Evolutionary conservation across 2,329 filamentous ascomycete genomes (phyloP).

Genomic region (Sporothrix pallida): DNA sequence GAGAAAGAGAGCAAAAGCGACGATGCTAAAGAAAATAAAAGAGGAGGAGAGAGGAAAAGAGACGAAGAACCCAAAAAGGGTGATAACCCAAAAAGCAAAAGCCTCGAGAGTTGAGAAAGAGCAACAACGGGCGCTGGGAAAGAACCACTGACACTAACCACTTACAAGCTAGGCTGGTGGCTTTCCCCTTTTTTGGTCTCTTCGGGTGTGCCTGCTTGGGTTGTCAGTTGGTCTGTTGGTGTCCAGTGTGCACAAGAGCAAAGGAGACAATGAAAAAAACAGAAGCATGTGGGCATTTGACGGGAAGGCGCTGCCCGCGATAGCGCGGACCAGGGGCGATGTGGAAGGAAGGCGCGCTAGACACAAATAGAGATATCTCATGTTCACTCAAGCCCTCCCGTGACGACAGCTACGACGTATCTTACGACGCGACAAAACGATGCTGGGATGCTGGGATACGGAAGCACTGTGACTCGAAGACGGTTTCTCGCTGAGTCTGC

Average conservation of each 20-base stretch:
- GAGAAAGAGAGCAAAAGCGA: neutral
- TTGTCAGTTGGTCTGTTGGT: conserved; percentile 26
- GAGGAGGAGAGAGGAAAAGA: neutral
- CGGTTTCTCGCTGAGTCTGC: neutral
- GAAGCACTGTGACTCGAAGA: neutral
- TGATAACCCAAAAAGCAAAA: neutral
- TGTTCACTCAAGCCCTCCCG: neutral
- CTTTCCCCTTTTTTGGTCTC: conserved; percentile 17
- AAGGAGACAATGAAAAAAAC: conserved; percentile 2
- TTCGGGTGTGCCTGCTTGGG: conserved; percentile 2
- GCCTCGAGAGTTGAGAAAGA: conserved; percentile 18
- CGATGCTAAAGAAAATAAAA: conserved; percentile 1
- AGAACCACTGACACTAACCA: conserved; percentile 12
- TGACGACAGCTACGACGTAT: conserved; percentile 13
- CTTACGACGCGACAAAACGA: conserved; percentile 3
- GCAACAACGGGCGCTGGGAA: conserved; percentile 19
- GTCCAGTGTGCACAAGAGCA: neutral
- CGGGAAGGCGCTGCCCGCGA: conserved; percentile 36
- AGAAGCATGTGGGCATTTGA: conserved; percentile 18
- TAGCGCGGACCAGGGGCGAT: conserved; percentile 20
- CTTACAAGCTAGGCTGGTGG: conserved; percentile 12
- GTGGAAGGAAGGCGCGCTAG: conserved; percentile 25
- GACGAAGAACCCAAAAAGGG: neutral
- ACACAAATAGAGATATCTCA: neutral
- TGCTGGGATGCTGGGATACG: neutral